A percentile compares a stretch with the other conserved stretches of the same genome.
phyloP scores from a whole-genome alignment of 345 rosid species.

The Pistacia vera region DNA sequence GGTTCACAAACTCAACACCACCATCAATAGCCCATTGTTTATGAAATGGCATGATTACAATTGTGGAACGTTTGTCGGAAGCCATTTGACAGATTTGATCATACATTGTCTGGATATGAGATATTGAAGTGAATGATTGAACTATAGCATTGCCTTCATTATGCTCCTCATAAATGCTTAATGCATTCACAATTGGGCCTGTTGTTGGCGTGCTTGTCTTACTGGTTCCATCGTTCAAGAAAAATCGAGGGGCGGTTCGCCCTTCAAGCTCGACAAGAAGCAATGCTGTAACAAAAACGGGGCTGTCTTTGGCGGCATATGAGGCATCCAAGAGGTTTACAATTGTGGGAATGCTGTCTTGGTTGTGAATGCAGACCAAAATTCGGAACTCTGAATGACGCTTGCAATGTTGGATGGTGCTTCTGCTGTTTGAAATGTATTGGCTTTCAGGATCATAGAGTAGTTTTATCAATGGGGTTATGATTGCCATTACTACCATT shows the following conservation, averaged over 20 bases:
- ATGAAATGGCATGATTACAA: slow-evolving; percentile 49
- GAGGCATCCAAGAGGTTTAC: slow-evolving; percentile 36
- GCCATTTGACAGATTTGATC: slow-evolving; percentile 45
- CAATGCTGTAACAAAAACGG: slow-evolving; percentile 31
- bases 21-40: slow-evolving; percentile 42
- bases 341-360: slow-evolving; percentile 28
- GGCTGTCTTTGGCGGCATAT: slow-evolving; percentile 19
- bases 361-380: slow-evolving; percentile 36
- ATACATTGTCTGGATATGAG: slow-evolving; percentile 36
- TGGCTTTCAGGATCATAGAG: slow-evolving; percentile 33
- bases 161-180: slow-evolving; percentile 27
- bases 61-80: slow-evolving; percentile 23
- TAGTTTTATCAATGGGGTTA: slow-evolving; percentile 21
- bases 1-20: slow-evolving; percentile 15
- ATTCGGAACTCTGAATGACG: slow-evolving; percentile 32
- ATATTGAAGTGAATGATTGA: slow-evolving; percentile 38
- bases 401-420: slow-evolving; percentile 32
- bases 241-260: slow-evolving; percentile 33
- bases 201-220: slow-evolving; percentile 12
- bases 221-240: slow-evolving; percentile 16
- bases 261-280: slow-evolving; percentile 42
- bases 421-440: slow-evolving; percentile 31
- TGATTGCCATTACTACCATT: slow-evolving; percentile 22
- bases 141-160: slow-evolving; percentile 13
- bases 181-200: slow-evolving; percentile 22